Evolutionary conservation across 305 asterid genomes (phyloP).

Genomic region (Fraxinus floribunda): DNA sequence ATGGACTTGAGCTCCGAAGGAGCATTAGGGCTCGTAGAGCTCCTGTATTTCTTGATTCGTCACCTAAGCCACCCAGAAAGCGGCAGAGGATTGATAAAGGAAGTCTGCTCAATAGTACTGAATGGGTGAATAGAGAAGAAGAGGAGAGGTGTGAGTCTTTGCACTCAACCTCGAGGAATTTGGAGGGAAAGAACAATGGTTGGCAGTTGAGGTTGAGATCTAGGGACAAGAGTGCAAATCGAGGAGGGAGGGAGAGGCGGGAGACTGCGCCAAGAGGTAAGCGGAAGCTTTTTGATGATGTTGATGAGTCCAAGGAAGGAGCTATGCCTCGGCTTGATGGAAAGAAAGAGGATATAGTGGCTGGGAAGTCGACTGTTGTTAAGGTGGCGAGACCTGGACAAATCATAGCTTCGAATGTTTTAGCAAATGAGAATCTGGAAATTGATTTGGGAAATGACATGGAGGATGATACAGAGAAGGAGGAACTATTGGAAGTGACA

Average conservation of each 20-base stretch:
- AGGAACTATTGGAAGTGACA: slow-evolving; percentile 35
- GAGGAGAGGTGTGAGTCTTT: slow-evolving; percentile 34
- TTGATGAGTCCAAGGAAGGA: slow-evolving; percentile 37
- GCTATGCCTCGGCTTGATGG: slow-evolving; percentile 32
- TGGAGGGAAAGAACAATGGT: slow-evolving; percentile 42
- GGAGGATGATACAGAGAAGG: slow-evolving; percentile 40
- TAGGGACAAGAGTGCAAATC: slow-evolving; percentile 36
- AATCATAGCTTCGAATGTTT: slow-evolving; percentile 48
- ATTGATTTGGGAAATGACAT: slow-evolving; percentile 35
- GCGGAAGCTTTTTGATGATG: slow-evolving; percentile 59
- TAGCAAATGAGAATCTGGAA: slow-evolving; percentile 40
- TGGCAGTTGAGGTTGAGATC: slow-evolving; percentile 77
- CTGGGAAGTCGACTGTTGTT: slow-evolving; percentile 53
- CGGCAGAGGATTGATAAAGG: slow-evolving; percentile 48
- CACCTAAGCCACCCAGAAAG: slow-evolving; percentile 78
- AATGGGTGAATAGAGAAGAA: slow-evolving; percentile 39
- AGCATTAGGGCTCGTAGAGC: slow-evolving; percentile 82
- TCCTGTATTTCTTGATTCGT: slow-evolving; percentile 85
- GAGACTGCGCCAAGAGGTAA: slow-evolving; percentile 48
- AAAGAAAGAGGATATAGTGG: slow-evolving; percentile 32
- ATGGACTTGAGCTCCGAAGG: slow-evolving; percentile 64
- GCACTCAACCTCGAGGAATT: slow-evolving; percentile 43
- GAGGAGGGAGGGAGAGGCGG: slow-evolving; percentile 35
- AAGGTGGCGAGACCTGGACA: slow-evolving; percentile 65
- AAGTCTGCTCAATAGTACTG: slow-evolving; percentile 29